Evolutionary conservation across 495 filamentous ascomycete genomes (phyloP).

Genomic region (Penicilliopsis zonata): DNA sequence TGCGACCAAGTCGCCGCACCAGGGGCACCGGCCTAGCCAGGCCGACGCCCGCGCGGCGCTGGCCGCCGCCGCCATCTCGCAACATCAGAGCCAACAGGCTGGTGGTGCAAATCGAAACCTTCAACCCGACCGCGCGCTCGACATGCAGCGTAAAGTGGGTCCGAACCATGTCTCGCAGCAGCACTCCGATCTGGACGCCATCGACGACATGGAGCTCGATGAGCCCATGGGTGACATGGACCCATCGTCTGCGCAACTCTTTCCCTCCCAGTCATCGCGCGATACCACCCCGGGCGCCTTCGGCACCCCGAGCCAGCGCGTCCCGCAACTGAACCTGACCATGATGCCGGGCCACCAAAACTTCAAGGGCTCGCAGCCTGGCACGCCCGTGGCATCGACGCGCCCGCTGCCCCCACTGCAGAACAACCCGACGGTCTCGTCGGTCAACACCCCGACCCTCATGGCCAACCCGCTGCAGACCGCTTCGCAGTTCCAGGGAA

Average conservation of each 20-base stretch:
- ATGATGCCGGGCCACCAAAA: slow-evolving; percentile 63
- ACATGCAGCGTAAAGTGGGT: slow-evolving; percentile 33
- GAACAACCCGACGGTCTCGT: slow-evolving; percentile 95
- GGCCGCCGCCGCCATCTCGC: slow-evolving; percentile 41
- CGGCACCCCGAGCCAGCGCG: slow-evolving; percentile 56
- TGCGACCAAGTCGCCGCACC: slow-evolving; percentile 51
- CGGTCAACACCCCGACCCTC: slow-evolving; percentile 88
- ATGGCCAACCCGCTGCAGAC: slow-evolving; percentile 51
- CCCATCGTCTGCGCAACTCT: slow-evolving; percentile 49
- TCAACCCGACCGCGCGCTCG: slow-evolving; percentile 27
- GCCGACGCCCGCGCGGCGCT: slow-evolving; percentile 44
- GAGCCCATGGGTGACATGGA: slow-evolving; percentile 58
- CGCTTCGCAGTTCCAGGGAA: slow-evolving; percentile 51
- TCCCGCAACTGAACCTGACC: slow-evolving; percentile 61
- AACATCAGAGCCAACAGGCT: slow-evolving; percentile 43
- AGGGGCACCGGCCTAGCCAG: slow-evolving; percentile 42
- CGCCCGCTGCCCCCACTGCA: slow-evolving; percentile 58
- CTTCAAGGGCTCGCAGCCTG: slow-evolving; percentile 72
- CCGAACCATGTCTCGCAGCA: slow-evolving; percentile 29
- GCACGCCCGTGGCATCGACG: slow-evolving; percentile 65
- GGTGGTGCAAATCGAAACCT: slow-evolving; percentile 27
- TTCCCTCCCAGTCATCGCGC: slow-evolving; percentile 39
- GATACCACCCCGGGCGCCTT: slow-evolving; percentile 48
- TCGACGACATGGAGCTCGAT: slow-evolving; percentile 97
- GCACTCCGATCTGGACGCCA: slow-evolving; percentile 63